These are phyloP conservation scores for Boletus bicolor DNA, from an alignment of 768 basidiomycete species.

Conservation along the genomic window DNA sequence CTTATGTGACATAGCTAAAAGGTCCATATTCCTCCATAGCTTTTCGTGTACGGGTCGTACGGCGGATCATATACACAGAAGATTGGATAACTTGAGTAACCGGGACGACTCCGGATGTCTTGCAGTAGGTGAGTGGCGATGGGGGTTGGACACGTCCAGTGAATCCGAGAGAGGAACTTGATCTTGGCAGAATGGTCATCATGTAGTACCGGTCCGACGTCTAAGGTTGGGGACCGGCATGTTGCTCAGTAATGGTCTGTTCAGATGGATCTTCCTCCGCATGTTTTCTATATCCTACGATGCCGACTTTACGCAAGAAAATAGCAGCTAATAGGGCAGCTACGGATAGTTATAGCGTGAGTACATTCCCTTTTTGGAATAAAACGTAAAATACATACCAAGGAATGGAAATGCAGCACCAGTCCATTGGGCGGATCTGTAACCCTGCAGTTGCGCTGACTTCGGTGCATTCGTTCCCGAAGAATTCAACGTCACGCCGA, in stretches of 20 bases:
- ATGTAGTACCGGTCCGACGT: not conserved
- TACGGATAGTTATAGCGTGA: slow-evolving; percentile 5
- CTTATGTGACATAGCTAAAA: not conserved
- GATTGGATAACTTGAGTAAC: not conserved
- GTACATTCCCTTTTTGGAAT: not conserved
- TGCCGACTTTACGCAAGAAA: slow-evolving; percentile 40
- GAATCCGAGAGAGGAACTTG: not conserved
- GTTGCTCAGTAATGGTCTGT: slow-evolving; percentile 18
- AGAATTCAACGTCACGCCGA: slow-evolving; percentile 32
- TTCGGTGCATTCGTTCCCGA: slow-evolving; percentile 30
- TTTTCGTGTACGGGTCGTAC: slow-evolving; percentile 3
- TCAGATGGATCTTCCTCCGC: slow-evolving; percentile 17
- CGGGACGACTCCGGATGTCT: not conserved
- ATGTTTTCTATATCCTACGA: slow-evolving; percentile 33
- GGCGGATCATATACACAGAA: not conserved
- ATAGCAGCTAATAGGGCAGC: slow-evolving; percentile 33
- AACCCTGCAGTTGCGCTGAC: slow-evolving; percentile 47
- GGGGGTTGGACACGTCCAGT: not conserved
- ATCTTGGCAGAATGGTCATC: not conserved
- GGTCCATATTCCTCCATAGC: not conserved
- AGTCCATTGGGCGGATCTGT: slow-evolving; percentile 64
- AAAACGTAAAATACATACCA: slow-evolving; percentile 34
- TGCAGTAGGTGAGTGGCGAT: not conserved
- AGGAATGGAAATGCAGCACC: slow-evolving; percentile 57
- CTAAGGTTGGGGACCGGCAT: slow-evolving; percentile 6